These are phyloP conservation scores for Linnemannia exigua DNA, from an alignment of 192 early-diverging fungal species.

Conservation along the genomic window DNA sequence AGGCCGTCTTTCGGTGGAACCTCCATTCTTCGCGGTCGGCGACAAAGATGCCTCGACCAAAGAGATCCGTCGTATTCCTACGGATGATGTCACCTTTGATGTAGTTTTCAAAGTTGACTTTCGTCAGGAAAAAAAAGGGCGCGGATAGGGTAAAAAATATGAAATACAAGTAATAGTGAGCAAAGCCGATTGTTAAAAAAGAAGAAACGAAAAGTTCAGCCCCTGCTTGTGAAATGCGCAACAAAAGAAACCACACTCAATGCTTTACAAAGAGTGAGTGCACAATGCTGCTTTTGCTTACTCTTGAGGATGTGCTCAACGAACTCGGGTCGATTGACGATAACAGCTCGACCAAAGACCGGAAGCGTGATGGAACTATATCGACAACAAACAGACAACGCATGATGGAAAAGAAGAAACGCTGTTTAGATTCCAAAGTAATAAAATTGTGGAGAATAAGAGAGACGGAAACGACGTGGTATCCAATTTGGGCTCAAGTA, in stretches of 20 bases:
- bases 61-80: constrained; percentile 36
- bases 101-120: constrained; percentile 36
- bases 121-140: no score
- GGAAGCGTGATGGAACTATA: constrained; percentile 32
- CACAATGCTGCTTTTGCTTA: constrained; percentile 1
- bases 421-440: neutral
- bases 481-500: no score
- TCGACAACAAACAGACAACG: neutral
- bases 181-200: no score
- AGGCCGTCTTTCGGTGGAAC: constrained; percentile 61
- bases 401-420: neutral
- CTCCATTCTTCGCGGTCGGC: constrained; percentile 64
- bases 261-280: no score
- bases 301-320: constrained; percentile 51
- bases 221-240: no score
- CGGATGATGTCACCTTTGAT: constrained; percentile 31
- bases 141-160: no score
- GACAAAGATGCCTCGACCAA: constrained; percentile 70
- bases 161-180: no score
- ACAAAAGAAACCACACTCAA: no score
- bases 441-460: no score
- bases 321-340: constrained; percentile 40
- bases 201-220: no score
- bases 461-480: no score
- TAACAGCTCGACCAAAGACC: constrained; percentile 28